These are phyloP conservation scores for Choanephora cucurbitarum DNA, from an alignment of 371 early-diverging fungal species.

Conservation along the genomic window DNA sequence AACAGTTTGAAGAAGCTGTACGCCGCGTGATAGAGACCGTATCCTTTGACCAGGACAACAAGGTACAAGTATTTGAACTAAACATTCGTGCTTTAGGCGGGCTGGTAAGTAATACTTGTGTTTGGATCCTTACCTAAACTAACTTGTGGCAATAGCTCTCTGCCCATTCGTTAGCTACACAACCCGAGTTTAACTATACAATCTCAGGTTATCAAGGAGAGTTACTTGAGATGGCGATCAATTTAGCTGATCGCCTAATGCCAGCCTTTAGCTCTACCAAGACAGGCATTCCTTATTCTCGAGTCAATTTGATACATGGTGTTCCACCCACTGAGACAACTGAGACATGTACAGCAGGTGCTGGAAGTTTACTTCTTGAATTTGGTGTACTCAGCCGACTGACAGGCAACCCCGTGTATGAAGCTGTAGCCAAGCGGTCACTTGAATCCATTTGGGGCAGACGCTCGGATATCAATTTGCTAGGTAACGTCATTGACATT, in stretches of 20 bases:
- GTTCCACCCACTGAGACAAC: slow-evolving; percentile 68
- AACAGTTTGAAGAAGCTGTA: slow-evolving; percentile 76
- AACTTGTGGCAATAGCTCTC: too few relatives aligned
- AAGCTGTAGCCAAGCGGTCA: slow-evolving; percentile 75
- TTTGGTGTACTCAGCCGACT: slow-evolving; percentile 92
- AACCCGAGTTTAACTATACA: slow-evolving; percentile 57
- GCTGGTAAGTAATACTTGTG: slow-evolving; percentile 67
- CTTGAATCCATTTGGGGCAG: slow-evolving; percentile 78
- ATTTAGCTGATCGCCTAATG: slow-evolving; percentile 83
- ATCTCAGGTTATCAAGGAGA: slow-evolving; percentile 72
- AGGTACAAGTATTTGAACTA: slow-evolving; percentile 94
- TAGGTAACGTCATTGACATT: slow-evolving; percentile 87
- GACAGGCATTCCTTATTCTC: slow-evolving; percentile 86
- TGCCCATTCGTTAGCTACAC: slow-evolving; percentile 86
- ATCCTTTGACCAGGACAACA: slow-evolving; percentile 79
- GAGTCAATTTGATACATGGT: slow-evolving; percentile 83
- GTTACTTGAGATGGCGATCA: slow-evolving; percentile 74
- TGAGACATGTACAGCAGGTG: slow-evolving; percentile 92
- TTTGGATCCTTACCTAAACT: too few relatives aligned
- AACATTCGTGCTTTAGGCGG: slow-evolving; percentile 93
- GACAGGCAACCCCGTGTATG: slow-evolving; percentile 75
- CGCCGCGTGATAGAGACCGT: slow-evolving; percentile 63
- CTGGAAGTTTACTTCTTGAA: slow-evolving; percentile 92
- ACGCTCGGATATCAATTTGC: slow-evolving; percentile 71
- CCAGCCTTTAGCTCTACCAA: slow-evolving; percentile 85